Base-by-base conservation (phyloP, 805 yeast species). In the Cyberlindnera lachancei region DNA sequence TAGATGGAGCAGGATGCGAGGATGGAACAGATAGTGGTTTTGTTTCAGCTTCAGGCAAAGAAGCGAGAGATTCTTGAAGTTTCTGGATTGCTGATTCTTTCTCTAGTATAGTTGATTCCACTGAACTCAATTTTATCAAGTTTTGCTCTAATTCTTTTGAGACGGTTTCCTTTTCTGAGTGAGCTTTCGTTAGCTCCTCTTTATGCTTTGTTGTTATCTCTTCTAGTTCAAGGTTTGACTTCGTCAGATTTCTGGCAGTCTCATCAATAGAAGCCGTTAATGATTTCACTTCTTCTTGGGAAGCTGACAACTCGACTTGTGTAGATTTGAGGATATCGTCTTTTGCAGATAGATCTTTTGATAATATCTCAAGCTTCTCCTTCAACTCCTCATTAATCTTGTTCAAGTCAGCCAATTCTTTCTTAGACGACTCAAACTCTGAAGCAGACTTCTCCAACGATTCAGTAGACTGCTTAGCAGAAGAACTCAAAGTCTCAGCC, bases 81-180 rank as follows among this genome's bases (percentile, higher is more conserved):
- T 23, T n/a, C 25, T 23, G 8, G 13, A 9, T 9, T 7, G 8
- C 13, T 9, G 13, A 6, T n/a, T 23, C 25, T 7, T 23, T 23
- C 25, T 23, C 14, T 13, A 23, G 12, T 7, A 11, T 23, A 6
- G 6, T n/a, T 7, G 9, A 9, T 23, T 23, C 25, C 7, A 23
- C 9, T 9, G 12, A 9, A 7, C 10, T 10, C 7, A 19, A 7
- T 19, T 19, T 19, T 8, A 12, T 18, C 14, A 19, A 40, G 31
- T 16, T 43, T 35, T 17, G 41, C 18, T 10, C 41, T 28, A 25
- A 45, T 28, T 16, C 40, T 38, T 18, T 30, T 3, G 16, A 12
- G 6, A n/a, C 16, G 15, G 29, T 28, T 25, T 31, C 30, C 24
- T 35, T 7, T 8, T 19, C 21, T 19, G 7, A 10, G 7, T 10